Evolutionary conservation across 2,329 filamentous ascomycete species (phyloP), one percentile per base, ranked within the genome.

Genomic region (Botrytis fragariae): DNA sequence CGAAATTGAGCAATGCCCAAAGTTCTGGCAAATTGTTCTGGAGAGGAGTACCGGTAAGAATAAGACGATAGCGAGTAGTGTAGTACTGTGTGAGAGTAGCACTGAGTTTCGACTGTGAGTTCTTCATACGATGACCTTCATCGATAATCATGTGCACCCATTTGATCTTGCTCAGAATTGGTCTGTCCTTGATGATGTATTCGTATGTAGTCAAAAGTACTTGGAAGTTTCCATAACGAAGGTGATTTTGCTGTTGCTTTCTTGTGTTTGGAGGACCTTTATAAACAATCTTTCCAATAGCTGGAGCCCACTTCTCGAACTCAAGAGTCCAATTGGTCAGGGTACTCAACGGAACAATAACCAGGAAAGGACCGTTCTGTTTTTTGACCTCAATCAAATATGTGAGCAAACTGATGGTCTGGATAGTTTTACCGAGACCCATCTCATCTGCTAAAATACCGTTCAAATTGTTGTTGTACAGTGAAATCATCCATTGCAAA

Each of bases 131-230:
- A 83, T 99, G 96, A 84, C 96, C 96, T 86, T 99, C 96, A 80
- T 99, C 96, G 77, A 99, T 96, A 79, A 99, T 98, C 96, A 99
- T 98, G 85, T 99, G 96, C 79, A 98, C 92, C 96, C 96, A 99
- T 84, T 98, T 98, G 84, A 99, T 95, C 87, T 98, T 98, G 86
- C 93, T 97, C 20, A 99, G 85, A 77, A 99, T 87, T 0, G 95
- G 95, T 51, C 96, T 91, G 81, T 99, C 96, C 85, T 98, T 99
- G 88, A 99, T 99, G 84, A 99, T 97, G 84, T 98, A 99, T 83
- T 99, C 96, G 84, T 99, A 99, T 0, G 96, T 99, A 2, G 96
- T 99, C 74, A 99, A 88, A 18, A 99, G 86, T 67, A 99, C 96
- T 82, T 99, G 96, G 88, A 99, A 99, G 73, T 93, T 90, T 65